Percentiles rank a stretch among this genome's conserved stretches.
Conservation (phyloP, 495 filamentous ascomycete genomes). For the Aspergillus panamensis region DNA sequence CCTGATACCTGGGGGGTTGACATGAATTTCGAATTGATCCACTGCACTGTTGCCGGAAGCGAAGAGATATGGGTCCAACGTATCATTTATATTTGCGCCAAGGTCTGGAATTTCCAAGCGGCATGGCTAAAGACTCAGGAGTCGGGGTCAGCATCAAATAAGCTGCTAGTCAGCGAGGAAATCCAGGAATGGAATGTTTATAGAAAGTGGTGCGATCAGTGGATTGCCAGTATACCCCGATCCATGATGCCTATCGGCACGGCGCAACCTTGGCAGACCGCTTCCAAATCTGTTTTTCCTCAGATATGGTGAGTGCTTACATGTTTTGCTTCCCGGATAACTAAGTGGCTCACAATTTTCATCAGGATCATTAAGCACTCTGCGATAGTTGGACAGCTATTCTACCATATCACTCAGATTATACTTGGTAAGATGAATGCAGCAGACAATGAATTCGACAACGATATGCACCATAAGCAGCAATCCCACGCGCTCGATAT, state of each 20-base stretch:
- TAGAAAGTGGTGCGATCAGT: slow-evolving; percentile 71
- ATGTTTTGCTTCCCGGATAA: background rate
- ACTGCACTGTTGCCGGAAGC: slow-evolving; percentile 38
- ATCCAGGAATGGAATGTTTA: slow-evolving; percentile 75
- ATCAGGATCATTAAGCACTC: slow-evolving; percentile 73
- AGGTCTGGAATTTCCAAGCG: slow-evolving; percentile 78
- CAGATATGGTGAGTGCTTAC: slow-evolving; percentile 67
- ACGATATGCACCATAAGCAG: slow-evolving; percentile 65
- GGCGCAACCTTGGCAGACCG: slow-evolving; percentile 64
- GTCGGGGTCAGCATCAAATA: slow-evolving; percentile 54
- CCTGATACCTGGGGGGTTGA: slow-evolving; percentile 91
- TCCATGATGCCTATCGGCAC: slow-evolving; percentile 87
- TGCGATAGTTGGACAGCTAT: slow-evolving; percentile 76
- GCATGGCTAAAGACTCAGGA: slow-evolving; percentile 59
- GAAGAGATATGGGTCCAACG: slow-evolving; percentile 91
- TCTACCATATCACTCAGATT: slow-evolving; percentile 83
- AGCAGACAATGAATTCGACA: slow-evolving; percentile 45
- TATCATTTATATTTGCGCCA: slow-evolving; percentile 87
- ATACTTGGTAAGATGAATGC: slow-evolving; percentile 81
- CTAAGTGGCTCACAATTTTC: background rate
- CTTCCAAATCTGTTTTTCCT: slow-evolving; percentile 72
- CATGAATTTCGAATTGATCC: slow-evolving; percentile 62
- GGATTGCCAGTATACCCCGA: slow-evolving; percentile 71
- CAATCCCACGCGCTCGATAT: slow-evolving; percentile 72
- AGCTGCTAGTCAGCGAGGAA: slow-evolving; percentile 58